phyloP scores from a whole-genome alignment of 2,329 filamentous ascomycete genomes.

The Paecilomyces variotii region DNA sequence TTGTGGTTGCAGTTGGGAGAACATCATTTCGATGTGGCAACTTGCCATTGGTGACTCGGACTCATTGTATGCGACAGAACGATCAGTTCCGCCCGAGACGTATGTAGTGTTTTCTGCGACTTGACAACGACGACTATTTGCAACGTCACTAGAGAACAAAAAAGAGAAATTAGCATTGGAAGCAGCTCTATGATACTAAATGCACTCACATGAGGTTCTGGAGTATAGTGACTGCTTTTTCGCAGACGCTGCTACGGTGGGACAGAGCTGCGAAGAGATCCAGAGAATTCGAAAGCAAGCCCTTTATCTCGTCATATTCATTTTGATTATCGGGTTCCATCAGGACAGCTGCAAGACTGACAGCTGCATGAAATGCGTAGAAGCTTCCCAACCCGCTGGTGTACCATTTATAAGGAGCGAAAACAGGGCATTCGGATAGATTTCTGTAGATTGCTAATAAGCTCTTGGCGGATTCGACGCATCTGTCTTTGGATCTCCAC shows the following conservation, averaged over 20 bases:
- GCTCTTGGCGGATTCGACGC: conserved; percentile 24
- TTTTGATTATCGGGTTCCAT: conserved; percentile 18
- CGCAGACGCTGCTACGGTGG: conserved; percentile 27
- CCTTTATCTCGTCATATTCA: conserved; percentile 23
- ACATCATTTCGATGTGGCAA: conserved; percentile 9
- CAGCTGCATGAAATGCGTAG: conserved; percentile 34
- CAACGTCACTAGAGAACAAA: conserved; percentile 13
- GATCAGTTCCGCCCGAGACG: too few relatives aligned
- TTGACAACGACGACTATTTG: conserved; percentile 10
- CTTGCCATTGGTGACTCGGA: conserved; percentile 11
- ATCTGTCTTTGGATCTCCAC: conserved; percentile 21
- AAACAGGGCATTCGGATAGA: conserved; percentile 21
- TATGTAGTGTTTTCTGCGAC: neutral
- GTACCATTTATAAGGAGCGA: conserved; percentile 34
- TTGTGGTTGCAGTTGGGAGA: conserved; percentile 23
- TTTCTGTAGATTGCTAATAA: conserved; percentile 26
- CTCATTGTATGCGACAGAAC: neutral
- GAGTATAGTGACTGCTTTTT: conserved; percentile 27
- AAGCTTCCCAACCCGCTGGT: conserved; percentile 32
- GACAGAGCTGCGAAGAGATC: conserved; percentile 26
- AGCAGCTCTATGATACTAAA: neutral
- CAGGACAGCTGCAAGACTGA: conserved; percentile 22
- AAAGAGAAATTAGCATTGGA: conserved; percentile 1
- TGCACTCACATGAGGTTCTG: conserved; percentile 25
- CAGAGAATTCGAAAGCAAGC: conserved; percentile 19